Evolutionary conservation across 768 basidiomycete species (phyloP).

Genomic region (Hypholoma sublateritium): DNA sequence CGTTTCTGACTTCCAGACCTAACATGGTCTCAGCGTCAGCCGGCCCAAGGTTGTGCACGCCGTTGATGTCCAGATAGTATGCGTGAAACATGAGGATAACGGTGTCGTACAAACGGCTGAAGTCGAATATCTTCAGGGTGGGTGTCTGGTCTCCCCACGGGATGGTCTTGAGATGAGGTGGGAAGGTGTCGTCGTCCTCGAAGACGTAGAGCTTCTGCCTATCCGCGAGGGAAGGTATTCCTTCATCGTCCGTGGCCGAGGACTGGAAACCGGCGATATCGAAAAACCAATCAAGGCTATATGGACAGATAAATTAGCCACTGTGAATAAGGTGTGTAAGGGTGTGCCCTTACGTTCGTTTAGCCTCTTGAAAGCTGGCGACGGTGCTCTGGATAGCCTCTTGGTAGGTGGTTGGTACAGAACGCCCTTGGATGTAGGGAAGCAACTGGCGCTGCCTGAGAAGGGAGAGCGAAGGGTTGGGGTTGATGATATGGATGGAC

Average conservation of each 20-base stretch:
- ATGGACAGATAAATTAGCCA: neutral
- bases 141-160: conserved; percentile 9
- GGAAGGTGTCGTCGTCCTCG: conserved; percentile 16
- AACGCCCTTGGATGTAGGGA: conserved; percentile 2
- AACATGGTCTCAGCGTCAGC: conserved; percentile 11
- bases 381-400: conserved; percentile 8
- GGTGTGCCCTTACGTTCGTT: neutral
- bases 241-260: conserved; percentile 1
- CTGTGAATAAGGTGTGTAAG: neutral
- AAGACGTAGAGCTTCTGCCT: conserved; percentile 16
- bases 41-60: conserved; percentile 9
- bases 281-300: conserved; percentile 11
- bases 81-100: conserved; percentile 9
- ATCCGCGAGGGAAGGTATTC: neutral
- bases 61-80: conserved; percentile 1
- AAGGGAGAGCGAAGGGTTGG: conserved; percentile 4
- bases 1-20: conserved; percentile 18
- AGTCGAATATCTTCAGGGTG: conserved; percentile 17
- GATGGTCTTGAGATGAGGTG: conserved; percentile 19
- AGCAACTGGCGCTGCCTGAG: conserved; percentile 2
- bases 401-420: conserved; percentile 2
- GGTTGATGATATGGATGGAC: conserved; percentile 9
- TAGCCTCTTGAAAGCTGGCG: conserved; percentile 5
- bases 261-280: conserved; percentile 9
- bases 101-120: conserved; percentile 13